A percentile compares a stretch with the other conserved stretches of the same genome.
These are phyloP conservation scores for Trametes maxima DNA, from an alignment of 768 basidiomycete genomes.

Conservation along the genomic window DNA sequence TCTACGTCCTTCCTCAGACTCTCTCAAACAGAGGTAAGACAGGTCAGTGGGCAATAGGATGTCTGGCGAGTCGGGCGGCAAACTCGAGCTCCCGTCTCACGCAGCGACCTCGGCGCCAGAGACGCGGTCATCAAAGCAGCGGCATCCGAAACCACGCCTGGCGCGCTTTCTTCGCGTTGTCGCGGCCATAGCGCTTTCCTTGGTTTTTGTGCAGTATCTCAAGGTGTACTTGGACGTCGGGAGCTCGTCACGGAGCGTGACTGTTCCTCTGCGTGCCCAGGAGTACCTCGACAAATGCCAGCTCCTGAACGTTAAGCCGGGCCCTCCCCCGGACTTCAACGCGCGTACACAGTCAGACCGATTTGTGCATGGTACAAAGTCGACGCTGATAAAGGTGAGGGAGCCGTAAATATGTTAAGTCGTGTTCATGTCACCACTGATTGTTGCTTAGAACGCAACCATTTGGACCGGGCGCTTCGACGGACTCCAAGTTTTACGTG, in stretches of 20 bases:
- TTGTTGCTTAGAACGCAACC: slow-evolving; percentile 53
- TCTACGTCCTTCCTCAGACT: not conserved
- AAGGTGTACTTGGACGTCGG: not conserved
- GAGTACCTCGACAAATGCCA: slow-evolving; percentile 47
- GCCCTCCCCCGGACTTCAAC: slow-evolving; percentile 49
- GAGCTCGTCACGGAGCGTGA: not conserved
- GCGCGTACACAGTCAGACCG: slow-evolving; percentile 61
- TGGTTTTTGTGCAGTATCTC: not conserved
- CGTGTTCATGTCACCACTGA: not conserved
- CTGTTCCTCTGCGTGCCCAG: slow-evolving; percentile 17
- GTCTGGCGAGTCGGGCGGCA: too few relatives aligned
- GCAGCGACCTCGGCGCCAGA: not conserved
- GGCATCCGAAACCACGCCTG: not conserved
- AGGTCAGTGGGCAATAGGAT: too few relatives aligned
- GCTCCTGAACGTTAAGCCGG: slow-evolving; percentile 42
- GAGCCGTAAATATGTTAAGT: not conserved
- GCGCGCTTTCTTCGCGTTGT: not conserved
- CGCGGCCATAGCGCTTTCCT: not conserved
- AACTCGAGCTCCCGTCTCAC: not conserved
- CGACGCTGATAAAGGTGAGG: slow-evolving; percentile 43
- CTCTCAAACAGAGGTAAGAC: not conserved
- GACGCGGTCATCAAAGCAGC: not conserved
- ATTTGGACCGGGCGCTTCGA: slow-evolving; percentile 82
- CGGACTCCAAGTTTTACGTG: slow-evolving; percentile 64
- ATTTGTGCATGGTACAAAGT: slow-evolving; percentile 61